Evolutionary conservation across 345 rosid species (phyloP), one percentile per base, ranked within the genome.

Genomic region (Euclidium syriacum): DNA sequence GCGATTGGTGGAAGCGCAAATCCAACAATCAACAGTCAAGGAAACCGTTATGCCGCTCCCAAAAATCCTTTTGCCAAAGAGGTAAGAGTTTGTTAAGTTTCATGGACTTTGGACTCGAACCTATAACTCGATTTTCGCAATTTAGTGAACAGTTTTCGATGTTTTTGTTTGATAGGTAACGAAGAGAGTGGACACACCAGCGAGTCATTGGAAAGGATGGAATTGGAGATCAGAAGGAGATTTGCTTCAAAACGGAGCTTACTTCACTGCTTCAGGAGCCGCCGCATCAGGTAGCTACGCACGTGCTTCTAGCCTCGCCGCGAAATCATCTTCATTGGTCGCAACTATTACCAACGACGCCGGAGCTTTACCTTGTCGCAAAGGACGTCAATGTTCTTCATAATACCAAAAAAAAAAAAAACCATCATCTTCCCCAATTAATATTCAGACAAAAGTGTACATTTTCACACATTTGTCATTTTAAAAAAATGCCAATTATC

Each of bases 141-240:
- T 23, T 52, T 56, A 47, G 16, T 63, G 16, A n/a, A 42, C 24
- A 27, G n/a, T 58, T 16, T 49, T 0, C 24, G 48, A 42, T 19
- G 18, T 65, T 70, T 27, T 9, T 55, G n/a, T 41, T 43, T 8
- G 4, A 52, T 81, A 90, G 95, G 91, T 91, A 44, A 91, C 98
- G 10, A 91, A 91, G 86, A 86, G 98, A 69, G 91, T 88, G 15
- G 91, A 88, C 0, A 88, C 96, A 39, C 64, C 77, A 22, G 22
- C 46, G 0, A 23, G 72, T 61, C 30, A 60, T 5, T 91, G 98
- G 98, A 81, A 77, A 73, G n/a, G 56, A 73, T 91, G 98, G 98
- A 88, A 91, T 34, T 91, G 98, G 98, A 81, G 96, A 68, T 84
- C 98, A 17, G 95, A 88, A 73, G 98, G 98, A 49, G 98, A 91